phyloP scores from a whole-genome alignment of 2,329 filamentous ascomycete species.

The Seiridium cupressi region DNA sequence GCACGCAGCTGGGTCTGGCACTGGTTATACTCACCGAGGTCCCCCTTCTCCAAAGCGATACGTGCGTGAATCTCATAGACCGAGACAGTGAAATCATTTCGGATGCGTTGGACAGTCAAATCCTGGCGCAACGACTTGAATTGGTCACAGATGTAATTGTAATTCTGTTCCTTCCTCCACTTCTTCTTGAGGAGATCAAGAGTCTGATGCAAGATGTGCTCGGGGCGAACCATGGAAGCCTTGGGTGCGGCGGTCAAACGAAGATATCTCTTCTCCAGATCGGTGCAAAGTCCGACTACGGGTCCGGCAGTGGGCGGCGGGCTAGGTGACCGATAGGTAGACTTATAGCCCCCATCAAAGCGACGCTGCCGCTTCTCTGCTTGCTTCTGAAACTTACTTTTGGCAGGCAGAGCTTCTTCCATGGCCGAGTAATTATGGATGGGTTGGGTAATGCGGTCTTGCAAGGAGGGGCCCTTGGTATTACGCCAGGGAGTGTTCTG shows the following conservation, averaged over 20 bases:
- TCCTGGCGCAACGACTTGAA: slow-evolving; percentile 99
- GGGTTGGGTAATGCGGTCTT: slow-evolving; percentile 72
- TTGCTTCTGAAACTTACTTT: slow-evolving; percentile 87
- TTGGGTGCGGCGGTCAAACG: slow-evolving; percentile 89
- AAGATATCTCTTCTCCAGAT: slow-evolving; percentile 90
- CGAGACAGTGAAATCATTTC: slow-evolving; percentile 91
- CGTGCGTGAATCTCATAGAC: slow-evolving; percentile 98
- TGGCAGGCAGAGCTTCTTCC: slow-evolving; percentile 42
- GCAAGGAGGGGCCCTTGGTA: slow-evolving; percentile 59
- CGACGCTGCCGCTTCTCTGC: slow-evolving; percentile 87
- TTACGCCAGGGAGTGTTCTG: slow-evolving; percentile 66
- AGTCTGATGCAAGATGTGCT: slow-evolving; percentile 76
- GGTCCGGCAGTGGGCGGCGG: slow-evolving; percentile 63
- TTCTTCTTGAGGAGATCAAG: slow-evolving; percentile 89
- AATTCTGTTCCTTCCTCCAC: slow-evolving; percentile 92
- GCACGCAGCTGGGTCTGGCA: slow-evolving; percentile 97
- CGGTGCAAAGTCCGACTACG: slow-evolving; percentile 80
- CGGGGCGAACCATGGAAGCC: slow-evolving; percentile 82
- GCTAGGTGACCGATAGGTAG: slow-evolving; percentile 53
- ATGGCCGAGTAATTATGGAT: slow-evolving; percentile 45
- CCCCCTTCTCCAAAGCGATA: slow-evolving; percentile 95
- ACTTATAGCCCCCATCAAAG: slow-evolving; percentile 69
- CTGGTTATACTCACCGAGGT: slow-evolving; percentile 99
- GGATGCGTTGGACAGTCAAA: slow-evolving; percentile 95
- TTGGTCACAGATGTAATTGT: slow-evolving; percentile 97